Percentiles rank a stretch among this genome's conserved stretches.
Evolutionary conservation across 345 rosid species (phyloP).

Genomic region (Gossypium raimondii): DNA sequence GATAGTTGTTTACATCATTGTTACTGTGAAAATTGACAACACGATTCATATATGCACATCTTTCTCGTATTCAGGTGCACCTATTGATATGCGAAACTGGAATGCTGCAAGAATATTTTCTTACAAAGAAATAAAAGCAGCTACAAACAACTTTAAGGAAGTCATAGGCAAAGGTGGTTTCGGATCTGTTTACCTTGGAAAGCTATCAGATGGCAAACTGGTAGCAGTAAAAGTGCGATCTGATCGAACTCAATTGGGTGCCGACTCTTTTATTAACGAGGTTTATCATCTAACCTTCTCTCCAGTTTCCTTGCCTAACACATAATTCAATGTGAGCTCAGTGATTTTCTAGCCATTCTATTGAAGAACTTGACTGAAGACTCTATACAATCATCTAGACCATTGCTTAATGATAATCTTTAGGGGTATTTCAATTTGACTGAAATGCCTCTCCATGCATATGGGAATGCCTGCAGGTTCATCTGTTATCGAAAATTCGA

Average conservation of each 20-base stretch:
- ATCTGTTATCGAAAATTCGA: conserved; percentile 63
- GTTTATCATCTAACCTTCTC: conserved; percentile 31
- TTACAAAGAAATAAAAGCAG: conserved; percentile 73
- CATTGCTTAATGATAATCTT: not conserved
- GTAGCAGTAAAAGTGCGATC: conserved; percentile 90
- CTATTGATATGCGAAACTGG: conserved; percentile 69
- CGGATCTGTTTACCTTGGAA: conserved; percentile 84
- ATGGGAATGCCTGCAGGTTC: conserved; percentile 41
- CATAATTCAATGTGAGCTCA: not conserved
- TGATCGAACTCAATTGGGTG: conserved; percentile 79
- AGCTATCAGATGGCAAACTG: conserved; percentile 65
- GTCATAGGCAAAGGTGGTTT: conserved; percentile 88
- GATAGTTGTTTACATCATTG: conserved; percentile 9
- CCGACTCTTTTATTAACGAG: conserved; percentile 92
- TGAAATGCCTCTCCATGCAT: not conserved
- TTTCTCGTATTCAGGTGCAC: conserved; percentile 37
- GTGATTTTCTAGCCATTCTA: not conserved
- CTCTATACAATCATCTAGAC: not conserved
- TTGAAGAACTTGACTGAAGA: not conserved
- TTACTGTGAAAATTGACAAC: not conserved
- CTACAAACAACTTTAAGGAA: conserved; percentile 74
- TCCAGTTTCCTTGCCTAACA: not conserved
- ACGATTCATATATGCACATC: conserved; percentile 13
- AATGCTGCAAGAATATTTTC: conserved; percentile 72
- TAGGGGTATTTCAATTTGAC: not conserved